These are phyloP conservation scores for Suillus lakei DNA, from an alignment of 768 basidiomycete genomes.

Conservation along the genomic window DNA sequence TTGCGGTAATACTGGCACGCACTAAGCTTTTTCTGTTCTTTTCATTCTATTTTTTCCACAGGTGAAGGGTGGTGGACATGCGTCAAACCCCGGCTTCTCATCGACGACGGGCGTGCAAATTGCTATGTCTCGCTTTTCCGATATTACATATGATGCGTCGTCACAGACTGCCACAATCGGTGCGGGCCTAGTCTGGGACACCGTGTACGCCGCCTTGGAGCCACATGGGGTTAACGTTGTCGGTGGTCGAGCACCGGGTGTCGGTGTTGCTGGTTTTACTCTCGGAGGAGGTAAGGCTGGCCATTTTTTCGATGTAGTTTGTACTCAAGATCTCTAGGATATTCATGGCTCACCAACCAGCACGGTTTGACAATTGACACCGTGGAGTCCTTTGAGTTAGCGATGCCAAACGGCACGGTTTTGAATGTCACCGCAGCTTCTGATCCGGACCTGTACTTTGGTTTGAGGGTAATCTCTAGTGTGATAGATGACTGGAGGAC, in stretches of 20 bases:
- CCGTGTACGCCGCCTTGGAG: slow-evolving; percentile 55
- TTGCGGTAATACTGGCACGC: slow-evolving; percentile 17
- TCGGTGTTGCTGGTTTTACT: slow-evolving; percentile 59
- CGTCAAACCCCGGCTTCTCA: slow-evolving; percentile 56
- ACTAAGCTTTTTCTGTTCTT: not conserved
- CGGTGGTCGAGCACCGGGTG: slow-evolving; percentile 58
- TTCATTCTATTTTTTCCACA: slow-evolving; percentile 34
- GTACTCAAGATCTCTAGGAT: slow-evolving; percentile 39
- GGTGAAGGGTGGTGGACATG: slow-evolving; percentile 65
- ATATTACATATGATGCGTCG: slow-evolving; percentile 43
- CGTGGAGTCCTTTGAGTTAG: slow-evolving; percentile 56
- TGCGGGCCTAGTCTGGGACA: slow-evolving; percentile 62
- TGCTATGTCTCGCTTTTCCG: slow-evolving; percentile 51
- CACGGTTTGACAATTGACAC: slow-evolving; percentile 59
- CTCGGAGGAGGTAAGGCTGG: slow-evolving; percentile 51
- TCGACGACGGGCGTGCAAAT: slow-evolving; percentile 64
- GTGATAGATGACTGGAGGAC: not conserved
- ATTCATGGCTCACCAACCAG: slow-evolving; percentile 64
- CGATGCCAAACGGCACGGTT: slow-evolving; percentile 54
- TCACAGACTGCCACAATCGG: slow-evolving; percentile 45
- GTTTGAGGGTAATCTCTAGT: slow-evolving; percentile 35
- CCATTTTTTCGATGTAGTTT: slow-evolving; percentile 32
- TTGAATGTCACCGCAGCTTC: slow-evolving; percentile 33
- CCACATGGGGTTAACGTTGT: slow-evolving; percentile 56
- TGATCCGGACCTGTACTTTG: slow-evolving; percentile 44